These are phyloP conservation scores for Kandelia obovata DNA, from an alignment of 345 rosid species.

Conservation along the genomic window DNA sequence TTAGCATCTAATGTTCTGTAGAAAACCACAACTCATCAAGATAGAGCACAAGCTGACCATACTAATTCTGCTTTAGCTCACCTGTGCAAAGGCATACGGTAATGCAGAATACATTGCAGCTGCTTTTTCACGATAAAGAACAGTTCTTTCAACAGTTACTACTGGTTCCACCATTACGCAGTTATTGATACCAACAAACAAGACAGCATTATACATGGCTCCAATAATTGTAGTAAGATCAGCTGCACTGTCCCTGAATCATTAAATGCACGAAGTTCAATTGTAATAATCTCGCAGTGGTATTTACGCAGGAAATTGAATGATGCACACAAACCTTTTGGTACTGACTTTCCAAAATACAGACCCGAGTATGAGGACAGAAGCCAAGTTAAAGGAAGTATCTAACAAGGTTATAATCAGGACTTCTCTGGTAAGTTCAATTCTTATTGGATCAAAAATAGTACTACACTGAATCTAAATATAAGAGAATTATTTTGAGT, in stretches of 20 bases:
- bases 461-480: too few species aligned
- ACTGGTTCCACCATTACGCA: conserved; percentile 63
- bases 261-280: not conserved
- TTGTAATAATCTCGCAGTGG: not conserved
- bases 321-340: conserved; percentile 17
- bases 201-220: conserved; percentile 58
- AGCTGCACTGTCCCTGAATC: conserved; percentile 34
- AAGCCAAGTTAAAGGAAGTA: conserved; percentile 23
- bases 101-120: conserved; percentile 58
- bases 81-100: conserved; percentile 51
- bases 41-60: too few species aligned
- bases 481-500: too few species aligned
- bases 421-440: conserved; percentile 44
- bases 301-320: not conserved
- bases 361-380: conserved; percentile 30
- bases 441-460: conserved; percentile 16
- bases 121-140: conserved; percentile 67
- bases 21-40: too few species aligned
- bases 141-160: conserved; percentile 59
- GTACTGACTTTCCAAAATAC: conserved; percentile 36
- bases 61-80: not conserved
- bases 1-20: too few species aligned
- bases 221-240: conserved; percentile 65
- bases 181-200: conserved; percentile 63
- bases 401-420: conserved; percentile 42